Evolutionary conservation across 2,329 filamentous ascomycete species (phyloP), one percentile per base, ranked within the genome.

Genomic region (Alternaria brassicae): DNA sequence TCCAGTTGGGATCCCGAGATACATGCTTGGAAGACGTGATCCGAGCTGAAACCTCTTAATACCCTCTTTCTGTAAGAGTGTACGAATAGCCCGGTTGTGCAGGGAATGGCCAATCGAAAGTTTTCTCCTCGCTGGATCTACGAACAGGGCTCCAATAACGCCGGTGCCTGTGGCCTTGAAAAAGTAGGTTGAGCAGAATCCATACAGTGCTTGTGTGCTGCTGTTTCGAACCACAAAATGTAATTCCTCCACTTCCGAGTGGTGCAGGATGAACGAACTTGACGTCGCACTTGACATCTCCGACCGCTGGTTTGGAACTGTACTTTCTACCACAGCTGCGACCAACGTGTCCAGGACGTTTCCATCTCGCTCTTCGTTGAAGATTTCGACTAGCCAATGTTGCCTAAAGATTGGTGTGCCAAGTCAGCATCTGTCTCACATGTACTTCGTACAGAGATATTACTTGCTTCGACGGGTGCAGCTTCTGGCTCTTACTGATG

Each of bases 151-250:
- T 0, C 91, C 93, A 50, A 98, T 88, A 17, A 92, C 89, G 15
- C 92, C 92, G 4, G 88, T 88, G 6, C 85, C 85, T 3, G 83
- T 88, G n/a, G 81, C 83, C 39, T 87, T 87, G 72, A 91, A 88
- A 74, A 87, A 93, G 74, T 96, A 97, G 0, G 93, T 96, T 0
- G 93, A 90, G 71, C 91, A 94, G 77, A 97, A 98, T 2, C 93
- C 93, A 72, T 97, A 97, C 0, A 98, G 80, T 0, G 91, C 91
- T 63, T 92, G 90, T 0, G 93, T 98, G 76, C 91, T 96, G 79
- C 91, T 96, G 75, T 97, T 98, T 19, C 93, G 87, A 30, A 98
- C 93, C 8, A 97, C 93, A 72, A 94, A 96, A 76, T 98, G 93
- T 0, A 88, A 83, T 77, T 97, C 92, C 56, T 91, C 87, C 27